These are phyloP conservation scores for Prunus mira DNA, from an alignment of 306 rosid genomes.

Conservation along the genomic window DNA sequence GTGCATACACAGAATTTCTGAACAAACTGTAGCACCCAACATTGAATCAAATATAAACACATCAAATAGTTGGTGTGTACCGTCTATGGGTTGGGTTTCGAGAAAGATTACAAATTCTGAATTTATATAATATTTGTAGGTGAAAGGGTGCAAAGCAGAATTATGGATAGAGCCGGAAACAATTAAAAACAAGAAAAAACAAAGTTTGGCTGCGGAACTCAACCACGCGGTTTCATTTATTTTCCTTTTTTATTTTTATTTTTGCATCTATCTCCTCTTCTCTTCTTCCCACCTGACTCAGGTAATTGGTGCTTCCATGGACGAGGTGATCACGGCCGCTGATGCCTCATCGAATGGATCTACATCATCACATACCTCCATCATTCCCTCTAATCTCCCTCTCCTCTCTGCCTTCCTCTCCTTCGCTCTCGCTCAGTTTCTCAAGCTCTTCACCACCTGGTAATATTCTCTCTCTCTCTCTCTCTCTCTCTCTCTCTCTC, in stretches of 20 bases:
- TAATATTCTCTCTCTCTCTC: constrained; percentile 13
- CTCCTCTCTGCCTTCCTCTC: constrained; percentile 49
- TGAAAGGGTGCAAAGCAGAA: too few species aligned
- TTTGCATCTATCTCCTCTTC: neutral
- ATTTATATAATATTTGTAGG: too few species aligned
- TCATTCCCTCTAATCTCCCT: constrained; percentile 39
- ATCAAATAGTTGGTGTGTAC: too few species aligned
- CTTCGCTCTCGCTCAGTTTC: constrained; percentile 50
- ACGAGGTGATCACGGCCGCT: constrained; percentile 39
- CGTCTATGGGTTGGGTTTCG: too few species aligned
- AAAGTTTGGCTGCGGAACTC: neutral
- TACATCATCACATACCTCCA: constrained; percentile 15
- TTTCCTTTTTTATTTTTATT: neutral
- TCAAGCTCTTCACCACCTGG: constrained; percentile 54
- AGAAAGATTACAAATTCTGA: too few species aligned
- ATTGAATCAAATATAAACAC: too few species aligned
- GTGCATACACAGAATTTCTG: too few species aligned
- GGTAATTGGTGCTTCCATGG: constrained; percentile 28
- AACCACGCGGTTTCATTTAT: neutral
- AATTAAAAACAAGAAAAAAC: too few species aligned
- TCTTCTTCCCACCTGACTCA: neutral
- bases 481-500: neutral
- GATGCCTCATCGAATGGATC: constrained; percentile 40
- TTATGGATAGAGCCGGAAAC: too few species aligned
- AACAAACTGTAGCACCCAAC: too few species aligned